Percentiles rank a stretch among this genome's conserved stretches.
Conservation (phyloP, 2,329 filamentous ascomycete species). For the Mycocentrospora acerina region DNA sequence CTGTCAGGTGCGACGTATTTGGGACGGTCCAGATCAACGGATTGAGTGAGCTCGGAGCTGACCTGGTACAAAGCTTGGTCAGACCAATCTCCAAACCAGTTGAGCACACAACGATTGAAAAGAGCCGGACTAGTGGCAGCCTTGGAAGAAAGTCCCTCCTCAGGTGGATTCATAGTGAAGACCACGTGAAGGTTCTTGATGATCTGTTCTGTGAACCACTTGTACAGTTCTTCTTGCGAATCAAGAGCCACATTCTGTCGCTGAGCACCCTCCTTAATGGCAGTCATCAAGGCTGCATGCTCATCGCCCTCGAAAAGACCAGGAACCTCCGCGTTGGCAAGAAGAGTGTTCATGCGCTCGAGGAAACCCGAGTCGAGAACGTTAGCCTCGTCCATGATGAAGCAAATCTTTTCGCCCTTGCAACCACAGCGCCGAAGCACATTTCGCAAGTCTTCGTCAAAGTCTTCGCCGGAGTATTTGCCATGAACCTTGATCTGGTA, state of each 20-base stretch:
- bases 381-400: conserved; percentile 99
- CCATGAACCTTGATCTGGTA: conserved; percentile 99
- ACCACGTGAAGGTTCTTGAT: conserved; percentile 99
- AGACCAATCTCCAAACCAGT: conserved; percentile 99
- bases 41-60: conserved; percentile 89
- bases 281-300: conserved; percentile 97
- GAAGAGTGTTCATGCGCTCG: conserved; percentile 97
- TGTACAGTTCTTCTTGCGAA: conserved; percentile 99
- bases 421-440: conserved; percentile 92
- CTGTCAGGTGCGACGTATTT: conserved; percentile 86
- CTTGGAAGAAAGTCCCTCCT: conserved; percentile 91
- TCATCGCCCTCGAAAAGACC: conserved; percentile 99
- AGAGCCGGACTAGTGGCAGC: conserved; percentile 95
- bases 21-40: conserved; percentile 88
- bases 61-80: conserved; percentile 99
- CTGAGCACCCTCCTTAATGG: conserved; percentile 97
- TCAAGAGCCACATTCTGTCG: conserved; percentile 92
- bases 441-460: conserved; percentile 94
- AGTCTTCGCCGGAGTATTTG: conserved; percentile 97
- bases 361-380: conserved; percentile 98
- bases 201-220: conserved; percentile 99
- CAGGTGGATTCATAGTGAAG: conserved; percentile 99
- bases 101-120: conserved; percentile 99
- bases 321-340: conserved; percentile 98
- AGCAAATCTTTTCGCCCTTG: conserved; percentile 99